These are phyloP conservation scores for Ilyonectria robusta DNA, from an alignment of 2,329 filamentous ascomycete species.

Conservation along the genomic window DNA sequence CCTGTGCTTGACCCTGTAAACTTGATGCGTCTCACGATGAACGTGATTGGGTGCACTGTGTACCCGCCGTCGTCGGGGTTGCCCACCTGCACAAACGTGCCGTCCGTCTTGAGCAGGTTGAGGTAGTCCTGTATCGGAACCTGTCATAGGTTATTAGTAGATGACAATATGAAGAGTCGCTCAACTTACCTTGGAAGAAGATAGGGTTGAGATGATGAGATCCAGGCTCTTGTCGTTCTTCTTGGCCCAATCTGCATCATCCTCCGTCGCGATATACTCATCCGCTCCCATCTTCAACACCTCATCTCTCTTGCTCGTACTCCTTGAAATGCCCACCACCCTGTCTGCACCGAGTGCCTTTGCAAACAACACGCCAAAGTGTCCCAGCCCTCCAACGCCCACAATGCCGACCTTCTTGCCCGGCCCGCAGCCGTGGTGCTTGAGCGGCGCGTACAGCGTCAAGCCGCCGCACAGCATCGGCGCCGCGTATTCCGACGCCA, in stretches of 20 bases:
- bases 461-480: slow-evolving; percentile 81
- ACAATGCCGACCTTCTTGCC: slow-evolving; percentile 78
- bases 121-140: slow-evolving; percentile 77
- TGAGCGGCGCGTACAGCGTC: slow-evolving; percentile 76
- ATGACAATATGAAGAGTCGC: too few species aligned
- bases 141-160: slow-evolving; percentile 1
- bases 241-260: slow-evolving; percentile 68
- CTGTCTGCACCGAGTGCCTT: slow-evolving; percentile 76
- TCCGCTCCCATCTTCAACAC: slow-evolving; percentile 71
- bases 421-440: slow-evolving; percentile 73
- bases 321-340: slow-evolving; percentile 72
- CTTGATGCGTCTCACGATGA: slow-evolving; percentile 69
- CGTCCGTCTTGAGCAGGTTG: slow-evolving; percentile 69
- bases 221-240: slow-evolving; percentile 67
- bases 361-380: slow-evolving; percentile 78
- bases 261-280: slow-evolving; percentile 59
- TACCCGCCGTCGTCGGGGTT: slow-evolving; percentile 42
- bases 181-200: slow-evolving; percentile 40
- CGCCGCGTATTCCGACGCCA: slow-evolving; percentile 61
- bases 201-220: slow-evolving; percentile 72
- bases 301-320: slow-evolving; percentile 66
- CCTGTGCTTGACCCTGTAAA: slow-evolving; percentile 64
- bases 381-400: slow-evolving; percentile 77
- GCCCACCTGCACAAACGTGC: slow-evolving; percentile 76
- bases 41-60: slow-evolving; percentile 60